phyloP scores from a whole-genome alignment of 192 early-diverging fungal species.

The Allomyces macrogynus region DNA sequence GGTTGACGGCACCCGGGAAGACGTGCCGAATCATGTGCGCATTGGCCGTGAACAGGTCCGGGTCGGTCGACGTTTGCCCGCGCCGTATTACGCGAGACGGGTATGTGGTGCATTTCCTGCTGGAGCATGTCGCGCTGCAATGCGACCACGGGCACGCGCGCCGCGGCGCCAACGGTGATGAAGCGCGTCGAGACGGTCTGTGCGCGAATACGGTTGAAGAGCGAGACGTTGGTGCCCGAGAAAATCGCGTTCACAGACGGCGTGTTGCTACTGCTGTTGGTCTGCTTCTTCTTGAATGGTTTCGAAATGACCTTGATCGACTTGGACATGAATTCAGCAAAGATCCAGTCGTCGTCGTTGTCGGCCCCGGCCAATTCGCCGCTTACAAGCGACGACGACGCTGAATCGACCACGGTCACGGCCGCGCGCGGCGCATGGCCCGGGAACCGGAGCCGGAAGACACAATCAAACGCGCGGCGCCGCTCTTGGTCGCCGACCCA shows the following conservation, averaged over 20 bases:
- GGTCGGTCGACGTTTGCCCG: not conserved
- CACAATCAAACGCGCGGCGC: not conserved
- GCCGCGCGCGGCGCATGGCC: no score
- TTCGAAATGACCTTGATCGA: slow-evolving; percentile 83
- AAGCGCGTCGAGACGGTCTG: slow-evolving; percentile 82
- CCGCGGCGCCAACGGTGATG: slow-evolving; percentile 33
- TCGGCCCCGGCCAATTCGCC: no score
- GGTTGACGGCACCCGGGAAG: not conserved
- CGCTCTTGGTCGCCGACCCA: not conserved
- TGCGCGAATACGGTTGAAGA: slow-evolving; percentile 75
- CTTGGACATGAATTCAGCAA: slow-evolving; percentile 34
- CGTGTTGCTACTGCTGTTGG: slow-evolving; percentile 55
- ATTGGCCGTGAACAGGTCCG: not conserved
- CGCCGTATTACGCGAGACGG: slow-evolving; percentile 2
- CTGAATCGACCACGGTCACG: no score
- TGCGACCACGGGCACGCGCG: slow-evolving; percentile 13
- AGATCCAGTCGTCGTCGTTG: no score
- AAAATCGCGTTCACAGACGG: slow-evolving; percentile 12
- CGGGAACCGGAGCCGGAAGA: not conserved
- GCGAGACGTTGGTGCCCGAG: slow-evolving; percentile 60
- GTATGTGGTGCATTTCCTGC: slow-evolving; percentile 10
- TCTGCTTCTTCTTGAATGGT: slow-evolving; percentile 63
- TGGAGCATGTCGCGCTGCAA: slow-evolving; percentile 16
- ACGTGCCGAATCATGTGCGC: slow-evolving; percentile 36
- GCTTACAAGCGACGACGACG: no score